Evolutionary conservation across 176 grass and related monocot genomes (phyloP).

Genomic region (Cenchrus purpureus): DNA sequence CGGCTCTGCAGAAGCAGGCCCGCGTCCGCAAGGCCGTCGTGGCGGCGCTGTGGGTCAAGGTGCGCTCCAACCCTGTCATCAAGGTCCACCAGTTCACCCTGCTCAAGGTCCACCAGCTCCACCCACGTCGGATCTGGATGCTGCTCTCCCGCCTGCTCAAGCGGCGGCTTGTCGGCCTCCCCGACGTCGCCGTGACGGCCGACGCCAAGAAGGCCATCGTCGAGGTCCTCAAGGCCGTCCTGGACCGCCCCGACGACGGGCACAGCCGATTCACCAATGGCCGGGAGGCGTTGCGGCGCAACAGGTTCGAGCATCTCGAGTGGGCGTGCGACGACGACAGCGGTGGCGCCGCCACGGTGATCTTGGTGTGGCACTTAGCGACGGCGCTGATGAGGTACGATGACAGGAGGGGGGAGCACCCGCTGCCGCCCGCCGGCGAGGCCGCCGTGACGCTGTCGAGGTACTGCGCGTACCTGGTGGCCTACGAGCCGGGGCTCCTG

Average conservation of each 20-base stretch:
- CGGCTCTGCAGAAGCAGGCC: background rate
- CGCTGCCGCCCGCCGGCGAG: background rate
- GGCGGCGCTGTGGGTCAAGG: background rate
- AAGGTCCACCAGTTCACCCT: constrained; percentile 32
- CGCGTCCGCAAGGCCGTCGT: background rate
- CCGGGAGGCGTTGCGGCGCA: background rate
- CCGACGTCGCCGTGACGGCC: background rate
- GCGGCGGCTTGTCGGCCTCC: constrained; percentile 21
- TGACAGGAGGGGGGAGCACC: background rate
- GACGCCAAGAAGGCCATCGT: constrained; percentile 11
- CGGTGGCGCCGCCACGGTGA: background rate
- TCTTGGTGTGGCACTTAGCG: constrained; percentile 41
- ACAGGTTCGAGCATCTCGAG: background rate
- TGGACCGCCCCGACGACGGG: background rate
- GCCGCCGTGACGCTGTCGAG: constrained; percentile 24
- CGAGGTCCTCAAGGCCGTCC: background rate
- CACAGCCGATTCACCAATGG: background rate
- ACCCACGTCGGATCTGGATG: constrained; percentile 16
- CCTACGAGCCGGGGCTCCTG: constrained; percentile 23
- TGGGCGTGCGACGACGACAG: background rate
- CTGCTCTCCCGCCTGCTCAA: constrained; percentile 24
- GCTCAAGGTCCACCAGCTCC: constrained; percentile 9
- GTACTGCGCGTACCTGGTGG: constrained; percentile 38
- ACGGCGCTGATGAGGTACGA: constrained; percentile 18
- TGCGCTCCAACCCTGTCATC: background rate